phyloP scores from a whole-genome alignment of 108 stramenopile species.

The Cyclotella kingstonii region DNA sequence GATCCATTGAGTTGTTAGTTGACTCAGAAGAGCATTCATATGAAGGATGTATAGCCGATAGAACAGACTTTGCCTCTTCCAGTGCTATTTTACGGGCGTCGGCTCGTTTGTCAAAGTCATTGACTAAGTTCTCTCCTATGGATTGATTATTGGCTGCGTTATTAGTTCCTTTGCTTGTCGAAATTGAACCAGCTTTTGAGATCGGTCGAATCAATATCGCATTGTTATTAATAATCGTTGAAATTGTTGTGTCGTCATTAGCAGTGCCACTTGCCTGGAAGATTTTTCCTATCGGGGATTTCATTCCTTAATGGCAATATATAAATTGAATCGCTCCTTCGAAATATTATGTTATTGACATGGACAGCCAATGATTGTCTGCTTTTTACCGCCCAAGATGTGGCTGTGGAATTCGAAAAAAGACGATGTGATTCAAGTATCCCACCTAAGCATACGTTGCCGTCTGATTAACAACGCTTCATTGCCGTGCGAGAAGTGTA shows the following conservation, averaged over 20 bases:
- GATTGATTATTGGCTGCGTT: neutral
- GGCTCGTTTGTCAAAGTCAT: neutral
- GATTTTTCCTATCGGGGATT: neutral
- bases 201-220: no score
- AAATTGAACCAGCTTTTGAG: neutral
- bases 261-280: neutral
- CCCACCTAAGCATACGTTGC: no score
- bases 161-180: neutral
- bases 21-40: neutral
- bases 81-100: slow-evolving; percentile 21
- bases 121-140: neutral
- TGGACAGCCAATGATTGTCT: no score
- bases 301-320: no score
- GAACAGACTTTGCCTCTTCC: slow-evolving; percentile 32
- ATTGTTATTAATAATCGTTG: no score
- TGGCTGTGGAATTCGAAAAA: no score
- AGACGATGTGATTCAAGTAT: no score
- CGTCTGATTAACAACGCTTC: no score
- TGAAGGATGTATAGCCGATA: slow-evolving; percentile 8
- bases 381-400: no score
- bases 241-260: slow-evolving; percentile 1
- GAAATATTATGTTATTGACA: no score
- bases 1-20: neutral
- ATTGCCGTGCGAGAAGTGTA: no score
- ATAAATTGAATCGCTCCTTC: no score